Percentiles rank a stretch among this genome's conserved stretches.
Evolutionary conservation across 1,284 basidiomycete genomes (phyloP).

Genomic region (Sporisorium graminicola): DNA sequence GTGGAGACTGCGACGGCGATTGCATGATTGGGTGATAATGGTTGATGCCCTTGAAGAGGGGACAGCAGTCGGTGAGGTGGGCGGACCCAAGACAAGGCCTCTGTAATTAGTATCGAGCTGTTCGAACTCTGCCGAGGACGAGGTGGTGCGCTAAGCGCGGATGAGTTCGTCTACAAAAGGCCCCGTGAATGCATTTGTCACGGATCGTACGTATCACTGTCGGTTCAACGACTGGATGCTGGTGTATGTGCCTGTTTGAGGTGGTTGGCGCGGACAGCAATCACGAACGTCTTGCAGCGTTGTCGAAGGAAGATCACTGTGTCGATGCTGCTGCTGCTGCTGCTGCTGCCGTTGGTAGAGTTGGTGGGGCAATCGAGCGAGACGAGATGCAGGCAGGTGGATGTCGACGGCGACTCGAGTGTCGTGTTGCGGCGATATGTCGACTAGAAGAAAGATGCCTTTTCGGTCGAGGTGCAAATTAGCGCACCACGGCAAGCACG

Average conservation of each 20-base stretch:
- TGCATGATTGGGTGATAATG: slow-evolving; percentile 20
- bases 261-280: neutral
- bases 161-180: slow-evolving; percentile 17
- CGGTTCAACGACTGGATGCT: slow-evolving; percentile 3
- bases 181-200: slow-evolving; percentile 25
- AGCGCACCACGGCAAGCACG: neutral
- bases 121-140: neutral
- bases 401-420: neutral
- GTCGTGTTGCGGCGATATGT: neutral
- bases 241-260: neutral
- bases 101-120: slow-evolving; percentile 1
- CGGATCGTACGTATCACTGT: slow-evolving; percentile 5
- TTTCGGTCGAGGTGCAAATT: too few relatives aligned
- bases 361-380: neutral
- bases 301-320: too few relatives aligned
- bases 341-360: too few relatives aligned
- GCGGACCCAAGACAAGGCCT: neutral
- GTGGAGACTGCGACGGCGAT: slow-evolving; percentile 20
- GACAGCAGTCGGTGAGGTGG: neutral
- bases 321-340: neutral
- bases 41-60: neutral
- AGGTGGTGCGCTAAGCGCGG: slow-evolving; percentile 24
- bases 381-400: neutral
- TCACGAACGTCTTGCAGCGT: too few relatives aligned
- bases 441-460: too few relatives aligned